These are phyloP conservation scores for Bondarzewia mesenterica DNA, from an alignment of 1,284 basidiomycete species.

Conservation along the genomic window DNA sequence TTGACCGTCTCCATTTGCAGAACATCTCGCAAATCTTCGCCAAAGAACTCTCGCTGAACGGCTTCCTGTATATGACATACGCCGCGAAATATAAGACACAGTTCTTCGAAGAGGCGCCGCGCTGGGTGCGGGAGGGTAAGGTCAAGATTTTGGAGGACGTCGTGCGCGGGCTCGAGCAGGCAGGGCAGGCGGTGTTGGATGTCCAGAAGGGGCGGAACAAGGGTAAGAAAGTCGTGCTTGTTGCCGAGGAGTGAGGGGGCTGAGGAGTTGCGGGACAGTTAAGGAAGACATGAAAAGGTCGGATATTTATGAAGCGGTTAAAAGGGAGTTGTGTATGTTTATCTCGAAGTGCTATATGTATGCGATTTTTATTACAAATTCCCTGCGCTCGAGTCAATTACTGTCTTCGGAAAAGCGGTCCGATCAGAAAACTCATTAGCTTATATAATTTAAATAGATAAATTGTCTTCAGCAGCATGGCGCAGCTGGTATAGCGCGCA, in stretches of 20 bases:
- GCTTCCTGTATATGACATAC: conserved; percentile 47
- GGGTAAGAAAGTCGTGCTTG: conserved; percentile 47
- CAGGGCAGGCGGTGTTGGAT: conserved; percentile 41
- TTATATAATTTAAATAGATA: too few species aligned
- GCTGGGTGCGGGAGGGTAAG: conserved; percentile 45
- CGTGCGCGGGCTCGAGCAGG: conserved; percentile 40
- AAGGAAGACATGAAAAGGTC: too few species aligned
- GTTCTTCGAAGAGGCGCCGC: conserved; percentile 45
- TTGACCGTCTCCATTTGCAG: conserved; percentile 4
- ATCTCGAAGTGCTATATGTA: too few species aligned
- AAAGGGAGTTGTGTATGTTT: too few species aligned
- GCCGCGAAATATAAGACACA: conserved; percentile 27
- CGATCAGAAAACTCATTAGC: too few species aligned
- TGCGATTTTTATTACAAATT: too few species aligned
- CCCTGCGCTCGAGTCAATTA: too few species aligned
- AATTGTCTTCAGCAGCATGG: conserved; percentile 11
- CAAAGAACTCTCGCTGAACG: conserved; percentile 46
- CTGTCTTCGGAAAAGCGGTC: too few species aligned
- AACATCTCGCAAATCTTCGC: conserved; percentile 32
- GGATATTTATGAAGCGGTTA: too few species aligned
- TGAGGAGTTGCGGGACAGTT: too few species aligned
- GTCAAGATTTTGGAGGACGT: conserved; percentile 53
- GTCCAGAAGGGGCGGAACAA: conserved; percentile 50
- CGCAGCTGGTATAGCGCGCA: conserved; percentile 11
- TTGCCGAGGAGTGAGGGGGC: conserved; percentile 36